A percentile compares a stretch with the other conserved stretches of the same genome.
Evolutionary conservation across 116 monocot species (phyloP).

Genomic region (Iris pallida): DNA sequence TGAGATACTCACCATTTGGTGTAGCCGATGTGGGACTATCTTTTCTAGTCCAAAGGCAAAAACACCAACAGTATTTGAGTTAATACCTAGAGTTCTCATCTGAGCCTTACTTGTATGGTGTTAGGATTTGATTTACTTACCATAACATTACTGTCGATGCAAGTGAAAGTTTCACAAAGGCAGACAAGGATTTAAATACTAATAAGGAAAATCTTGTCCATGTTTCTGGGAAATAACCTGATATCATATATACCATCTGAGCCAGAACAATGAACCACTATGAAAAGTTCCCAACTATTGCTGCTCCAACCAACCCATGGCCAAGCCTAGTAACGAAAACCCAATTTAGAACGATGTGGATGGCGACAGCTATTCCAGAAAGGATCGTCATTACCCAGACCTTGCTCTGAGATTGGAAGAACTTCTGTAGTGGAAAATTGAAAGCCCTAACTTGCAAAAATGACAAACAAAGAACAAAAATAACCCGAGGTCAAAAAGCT

Average conservation of each 20-base stretch:
- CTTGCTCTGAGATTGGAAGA: conserved; percentile 78
- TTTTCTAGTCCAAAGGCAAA: too few relatives aligned
- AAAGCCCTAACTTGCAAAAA: not conserved
- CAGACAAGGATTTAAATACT: conserved; percentile 54
- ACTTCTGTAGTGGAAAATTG: too few relatives aligned
- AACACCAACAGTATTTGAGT: too few relatives aligned
- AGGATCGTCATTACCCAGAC: conserved; percentile 75
- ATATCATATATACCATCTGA: conserved; percentile 56
- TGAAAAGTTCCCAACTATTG: conserved; percentile 70
- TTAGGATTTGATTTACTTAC: conserved; percentile 41
- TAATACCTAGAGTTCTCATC: too few relatives aligned
- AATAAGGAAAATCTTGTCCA: conserved; percentile 67
- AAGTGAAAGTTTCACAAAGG: conserved; percentile 72
- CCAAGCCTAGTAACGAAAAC: conserved; percentile 52
- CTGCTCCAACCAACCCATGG: conserved; percentile 55
- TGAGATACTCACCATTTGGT: too few relatives aligned
- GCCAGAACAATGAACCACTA: conserved; percentile 71
- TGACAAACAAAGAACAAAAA: not conserved
- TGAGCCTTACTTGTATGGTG: too few relatives aligned
- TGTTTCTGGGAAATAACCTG: conserved; percentile 69
- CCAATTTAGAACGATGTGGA: conserved; percentile 71
- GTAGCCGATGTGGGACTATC: too few relatives aligned
- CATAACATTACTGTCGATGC: conserved; percentile 82
- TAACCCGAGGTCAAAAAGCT: conserved; percentile 1
- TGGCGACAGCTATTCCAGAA: conserved; percentile 39